Evolutionary conservation across 371 early-diverging fungal genomes (phyloP).

Genomic region (Chytridium lagenaria): DNA sequence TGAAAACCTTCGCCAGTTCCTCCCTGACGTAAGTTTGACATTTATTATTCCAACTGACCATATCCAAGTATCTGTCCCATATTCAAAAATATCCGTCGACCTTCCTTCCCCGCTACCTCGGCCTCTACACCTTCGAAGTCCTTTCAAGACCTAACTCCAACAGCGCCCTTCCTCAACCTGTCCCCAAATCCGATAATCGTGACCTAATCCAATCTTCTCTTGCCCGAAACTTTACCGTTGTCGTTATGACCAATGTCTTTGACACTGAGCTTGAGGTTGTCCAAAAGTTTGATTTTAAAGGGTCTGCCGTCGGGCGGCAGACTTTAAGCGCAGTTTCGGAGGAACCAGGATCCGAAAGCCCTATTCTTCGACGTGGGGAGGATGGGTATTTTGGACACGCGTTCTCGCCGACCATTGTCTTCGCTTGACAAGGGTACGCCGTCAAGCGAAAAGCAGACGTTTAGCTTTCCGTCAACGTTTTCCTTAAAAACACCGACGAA

Average conservation of each 20-base stretch:
- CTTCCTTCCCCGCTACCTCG: conserved; percentile 63
- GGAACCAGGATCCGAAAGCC: too few relatives aligned
- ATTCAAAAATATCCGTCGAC: conserved; percentile 54
- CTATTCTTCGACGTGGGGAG: too few relatives aligned
- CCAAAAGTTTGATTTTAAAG: conserved; percentile 63
- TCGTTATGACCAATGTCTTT: conserved; percentile 61
- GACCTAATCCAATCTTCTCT: conserved; percentile 39
- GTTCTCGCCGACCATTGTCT: too few relatives aligned
- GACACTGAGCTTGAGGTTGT: conserved; percentile 57
- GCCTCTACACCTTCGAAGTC: conserved; percentile 62
- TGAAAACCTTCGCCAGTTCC: conserved; percentile 55
- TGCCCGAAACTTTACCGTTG: conserved; percentile 52
- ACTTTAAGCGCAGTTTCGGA: conserved; percentile 39
- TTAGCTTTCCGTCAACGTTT: too few relatives aligned
- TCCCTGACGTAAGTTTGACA: conserved; percentile 44
- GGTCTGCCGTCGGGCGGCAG: conserved; percentile 61
- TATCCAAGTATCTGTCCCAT: conserved; percentile 50
- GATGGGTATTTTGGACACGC: too few relatives aligned
- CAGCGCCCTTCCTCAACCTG: conserved; percentile 1
- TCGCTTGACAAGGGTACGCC: too few relatives aligned
- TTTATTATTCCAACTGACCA: not conserved
- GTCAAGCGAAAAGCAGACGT: too few relatives aligned
- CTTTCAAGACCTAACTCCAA: conserved; percentile 38
- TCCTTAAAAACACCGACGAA: too few relatives aligned
- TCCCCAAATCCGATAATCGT: not conserved